Evolutionary conservation across 352 stramenopile species (phyloP).

Genomic region (Pseudoperonospora humuli): DNA sequence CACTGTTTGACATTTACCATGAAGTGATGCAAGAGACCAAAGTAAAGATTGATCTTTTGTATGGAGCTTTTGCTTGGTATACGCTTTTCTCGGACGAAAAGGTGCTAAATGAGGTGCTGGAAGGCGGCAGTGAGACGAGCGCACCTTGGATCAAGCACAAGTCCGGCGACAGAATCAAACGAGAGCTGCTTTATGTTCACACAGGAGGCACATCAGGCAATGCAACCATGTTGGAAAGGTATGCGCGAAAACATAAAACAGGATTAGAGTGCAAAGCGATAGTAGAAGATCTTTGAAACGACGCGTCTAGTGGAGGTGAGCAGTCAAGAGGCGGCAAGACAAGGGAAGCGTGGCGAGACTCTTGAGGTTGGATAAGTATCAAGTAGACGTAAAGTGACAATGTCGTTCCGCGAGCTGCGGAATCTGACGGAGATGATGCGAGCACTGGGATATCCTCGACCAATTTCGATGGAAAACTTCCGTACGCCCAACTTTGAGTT

Average conservation of each 20-base stretch:
- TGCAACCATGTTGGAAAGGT: conserved; percentile 60
- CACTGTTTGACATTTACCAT: conserved; percentile 49
- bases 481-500: conserved; percentile 95
- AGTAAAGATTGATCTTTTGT: conserved; percentile 72
- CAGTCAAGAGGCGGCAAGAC: background rate
- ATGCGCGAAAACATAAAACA: conserved; percentile 25
- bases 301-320: conserved; percentile 7
- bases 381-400: too few relatives aligned
- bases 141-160: background rate
- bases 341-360: background rate
- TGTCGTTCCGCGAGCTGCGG: conserved; percentile 83
- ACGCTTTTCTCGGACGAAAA: conserved; percentile 54
- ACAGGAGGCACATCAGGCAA: conserved; percentile 73
- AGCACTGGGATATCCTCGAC: conserved; percentile 88
- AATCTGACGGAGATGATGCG: conserved; percentile 96
- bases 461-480: conserved; percentile 92
- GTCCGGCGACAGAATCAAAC: background rate
- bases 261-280: background rate
- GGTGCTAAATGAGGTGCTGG: conserved; percentile 29
- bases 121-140: background rate
- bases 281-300: conserved; percentile 22
- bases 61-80: conserved; percentile 69
- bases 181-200: conserved; percentile 75
- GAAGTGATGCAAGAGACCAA: conserved; percentile 49
- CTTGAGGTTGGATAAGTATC: background rate